Evolutionary conservation across 768 basidiomycete genomes (phyloP).

Genomic region (Tylopilus vinaceipallidus): DNA sequence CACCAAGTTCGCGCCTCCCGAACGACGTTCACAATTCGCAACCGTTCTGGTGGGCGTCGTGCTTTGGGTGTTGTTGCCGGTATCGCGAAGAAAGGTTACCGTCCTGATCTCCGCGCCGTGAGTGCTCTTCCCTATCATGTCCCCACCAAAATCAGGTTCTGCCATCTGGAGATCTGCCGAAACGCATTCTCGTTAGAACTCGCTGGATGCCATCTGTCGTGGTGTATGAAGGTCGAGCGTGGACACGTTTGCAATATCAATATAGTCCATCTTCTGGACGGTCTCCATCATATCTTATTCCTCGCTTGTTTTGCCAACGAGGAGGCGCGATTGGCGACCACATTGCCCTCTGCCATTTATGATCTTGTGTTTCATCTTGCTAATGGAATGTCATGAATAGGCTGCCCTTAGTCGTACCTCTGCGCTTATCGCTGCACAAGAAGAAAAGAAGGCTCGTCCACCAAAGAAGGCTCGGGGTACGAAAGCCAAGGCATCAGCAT

Average conservation of each 20-base stretch:
- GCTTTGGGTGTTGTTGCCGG: conserved; percentile 62
- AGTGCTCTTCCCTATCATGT: conserved; percentile 33
- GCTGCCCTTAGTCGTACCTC: conserved; percentile 76
- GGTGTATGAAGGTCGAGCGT: conserved; percentile 85
- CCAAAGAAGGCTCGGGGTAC: conserved; percentile 73
- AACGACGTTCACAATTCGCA: conserved; percentile 54
- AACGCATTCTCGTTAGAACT: conserved; percentile 91
- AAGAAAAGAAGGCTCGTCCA: conserved; percentile 64
- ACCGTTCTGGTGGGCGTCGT: conserved; percentile 70
- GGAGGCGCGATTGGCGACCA: conserved; percentile 35
- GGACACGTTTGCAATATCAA: conserved; percentile 88
- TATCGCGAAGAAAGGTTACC: conserved; percentile 65
- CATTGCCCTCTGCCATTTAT: conserved; percentile 11
- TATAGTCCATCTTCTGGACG: conserved; percentile 16
- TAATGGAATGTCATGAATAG: conserved; percentile 38
- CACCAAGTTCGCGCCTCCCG: conserved; percentile 47
- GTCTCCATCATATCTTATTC: conserved; percentile 24
- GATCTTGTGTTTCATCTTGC: conserved; percentile 48
- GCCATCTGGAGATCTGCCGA: conserved; percentile 5
- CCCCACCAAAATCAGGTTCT: too few species aligned
- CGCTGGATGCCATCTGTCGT: conserved; percentile 60
- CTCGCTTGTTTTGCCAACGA: conserved; percentile 24
- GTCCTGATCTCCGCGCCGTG: conserved; percentile 76
- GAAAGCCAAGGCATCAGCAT: conserved; percentile 39
- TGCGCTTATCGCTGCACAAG: conserved; percentile 66